Base-by-base conservation (phyloP, 352 stramenopile species). In the Poterioochromonas sp. region DNA sequence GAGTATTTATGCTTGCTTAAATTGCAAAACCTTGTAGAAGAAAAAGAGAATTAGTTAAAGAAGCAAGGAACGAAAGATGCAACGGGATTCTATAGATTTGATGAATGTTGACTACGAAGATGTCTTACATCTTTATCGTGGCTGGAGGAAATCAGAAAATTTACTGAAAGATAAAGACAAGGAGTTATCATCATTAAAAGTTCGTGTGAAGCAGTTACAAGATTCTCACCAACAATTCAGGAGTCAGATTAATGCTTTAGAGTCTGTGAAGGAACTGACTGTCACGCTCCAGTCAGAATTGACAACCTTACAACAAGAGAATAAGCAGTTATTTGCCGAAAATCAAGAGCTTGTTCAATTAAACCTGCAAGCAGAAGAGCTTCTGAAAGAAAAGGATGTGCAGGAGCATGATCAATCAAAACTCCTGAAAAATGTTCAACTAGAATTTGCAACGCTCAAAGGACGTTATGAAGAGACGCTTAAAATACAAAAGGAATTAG, bases 51-150 rank as follows among this genome's bases (percentile, higher is more conserved):
- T 58, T 58, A 58, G 15, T 26, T 58, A 58, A 26, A 58, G 47
- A 26, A 58, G 26, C 15, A 58, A 58, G 26, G 15, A 58, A 58
- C 47, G 3, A 65, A 74, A 68, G 11, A 74, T 74, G 65, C 11
- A 74, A 53, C 71, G 70, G 39, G 71, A 65, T 26, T 68, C 71
- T 26, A 22, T 78, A 8, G 71, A 78, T 53, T 53, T 78, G 22
- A 63, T 78, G 41, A 78, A 78, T 53, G 71, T 78, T 3, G 71
- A 78, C 35, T 78, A 78, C 34, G 71, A 78, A 34, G 71, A 78
- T 53, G 71, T 78, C 1, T 43, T 78, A 26, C 71, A 78, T 53
- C 26, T 78, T 8, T 77, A 77, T 77, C 69, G 69, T 44, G 69
- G 69, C 11, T 77, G 69, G 69, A 77, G 69, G 32, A 65, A 77